Evolutionary conservation across 352 stramenopile genomes (phyloP), one percentile per base, ranked within the genome.

Genomic region (Pythium rhizo-oryzae): DNA sequence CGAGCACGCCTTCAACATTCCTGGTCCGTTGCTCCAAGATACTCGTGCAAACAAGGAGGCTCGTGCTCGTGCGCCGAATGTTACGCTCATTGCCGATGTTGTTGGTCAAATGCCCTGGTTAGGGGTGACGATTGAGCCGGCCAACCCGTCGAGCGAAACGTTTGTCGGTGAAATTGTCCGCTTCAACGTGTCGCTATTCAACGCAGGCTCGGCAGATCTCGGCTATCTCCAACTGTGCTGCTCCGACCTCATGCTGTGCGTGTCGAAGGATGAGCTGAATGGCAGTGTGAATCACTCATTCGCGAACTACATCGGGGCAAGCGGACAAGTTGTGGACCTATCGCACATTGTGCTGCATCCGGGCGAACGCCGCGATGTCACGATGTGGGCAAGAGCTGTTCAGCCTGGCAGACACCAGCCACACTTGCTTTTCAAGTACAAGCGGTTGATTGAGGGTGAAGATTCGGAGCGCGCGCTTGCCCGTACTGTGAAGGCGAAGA

Each of bases 1-100:
- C 2, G 86, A 94, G 60, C 86, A 94, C 47, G 76, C 84, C 8
- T 96, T 96, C 46, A 74, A 92, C 44, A 90, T 96, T 24, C 88
- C 86, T 30, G 88, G 88, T 1, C 84, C 84, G 4, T 70, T 96
- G 18, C 66, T 96, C 28, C 86, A 96, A 71, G 86, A 96, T 65
- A 93, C 88, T 30, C 77, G 87, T 52, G 80, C 82, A 25, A 73
- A 94, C 57, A 81, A 85, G 70, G 88, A 93, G 73, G 76, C 79
- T 28, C 74, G 86, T 50, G 85, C 84, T 35, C 84, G 88, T 18
- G 86, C 88, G 28, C 84, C 85, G 12, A 94, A 96, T 54, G 84
- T 80, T 50, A 91, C 83, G 18, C 70, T 93, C n/a, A 76, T 90
- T 30, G 88, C 85, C 0, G 89, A 88, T 61, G 79, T 94, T 30